Conservation (phyloP, 2,329 filamentous ascomycete species). For the Amauroascus verrucosus region DNA sequence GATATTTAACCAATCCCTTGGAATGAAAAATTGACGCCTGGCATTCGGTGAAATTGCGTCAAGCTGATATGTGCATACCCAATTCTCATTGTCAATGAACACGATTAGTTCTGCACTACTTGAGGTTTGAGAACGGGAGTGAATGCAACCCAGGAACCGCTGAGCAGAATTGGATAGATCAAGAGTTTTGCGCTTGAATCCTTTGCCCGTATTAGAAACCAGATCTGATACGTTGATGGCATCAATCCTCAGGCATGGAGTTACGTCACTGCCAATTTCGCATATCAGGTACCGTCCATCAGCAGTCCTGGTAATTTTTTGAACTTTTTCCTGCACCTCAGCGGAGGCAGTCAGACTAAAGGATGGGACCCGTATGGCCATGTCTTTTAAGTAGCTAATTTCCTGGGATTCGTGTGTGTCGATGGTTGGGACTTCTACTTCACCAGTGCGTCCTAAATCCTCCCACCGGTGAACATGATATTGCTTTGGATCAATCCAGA, state of each 20-base stretch:
- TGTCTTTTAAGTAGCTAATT: background rate
- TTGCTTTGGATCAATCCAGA: conserved; percentile 10
- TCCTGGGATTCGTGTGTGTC: background rate
- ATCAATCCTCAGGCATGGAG: background rate
- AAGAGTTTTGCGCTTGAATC: background rate
- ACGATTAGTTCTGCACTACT: conserved; percentile 7
- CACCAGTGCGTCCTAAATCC: background rate
- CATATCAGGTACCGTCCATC: conserved; percentile 3
- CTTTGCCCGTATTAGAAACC: background rate
- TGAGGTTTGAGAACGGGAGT: background rate
- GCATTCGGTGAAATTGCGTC: conserved; percentile 5
- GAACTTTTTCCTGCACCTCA: background rate
- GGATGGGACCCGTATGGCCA: background rate
- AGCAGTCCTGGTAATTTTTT: background rate
- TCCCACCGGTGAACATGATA: background rate
- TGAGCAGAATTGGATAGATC: conserved; percentile 7
- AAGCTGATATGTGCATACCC: conserved; percentile 19
- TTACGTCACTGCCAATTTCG: background rate
- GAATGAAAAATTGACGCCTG: conserved; percentile 22
- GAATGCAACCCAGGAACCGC: conserved; percentile 9
- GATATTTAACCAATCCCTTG: conserved; percentile 23
- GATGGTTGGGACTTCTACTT: background rate
- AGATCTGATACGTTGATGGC: background rate
- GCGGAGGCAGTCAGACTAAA: background rate
- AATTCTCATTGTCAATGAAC: conserved; percentile 19